Conservation (phyloP, 1,139 yeast genomes). For the Spathaspora jeffriesii region DNA sequence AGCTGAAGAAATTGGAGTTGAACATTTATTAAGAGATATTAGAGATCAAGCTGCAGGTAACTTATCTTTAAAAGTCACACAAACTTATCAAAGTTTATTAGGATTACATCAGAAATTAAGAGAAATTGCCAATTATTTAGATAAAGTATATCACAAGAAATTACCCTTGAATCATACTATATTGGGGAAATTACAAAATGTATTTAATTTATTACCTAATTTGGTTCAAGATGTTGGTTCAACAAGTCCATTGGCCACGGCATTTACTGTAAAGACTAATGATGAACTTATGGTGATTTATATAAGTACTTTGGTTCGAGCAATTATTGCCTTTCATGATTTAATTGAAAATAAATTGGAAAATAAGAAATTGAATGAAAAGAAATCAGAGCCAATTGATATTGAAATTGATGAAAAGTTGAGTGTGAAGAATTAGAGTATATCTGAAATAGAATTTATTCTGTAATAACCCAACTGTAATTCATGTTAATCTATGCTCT, state of each 20-base stretch:
- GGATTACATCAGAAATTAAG: slow-evolving; percentile 81
- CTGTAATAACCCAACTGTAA: too few species aligned
- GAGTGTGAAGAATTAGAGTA: not conserved
- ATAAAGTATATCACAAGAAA: slow-evolving; percentile 67
- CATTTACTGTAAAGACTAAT: slow-evolving; percentile 90
- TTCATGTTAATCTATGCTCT: too few species aligned
- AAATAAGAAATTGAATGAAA: slow-evolving; percentile 59
- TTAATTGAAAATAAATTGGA: slow-evolving; percentile 94
- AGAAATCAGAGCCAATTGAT: slow-evolving; percentile 15
- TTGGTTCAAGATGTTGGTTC: slow-evolving; percentile 40
- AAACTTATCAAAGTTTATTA: slow-evolving; percentile 83
- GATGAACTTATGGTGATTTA: slow-evolving; percentile 96
- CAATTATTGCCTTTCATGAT: slow-evolving; percentile 96
- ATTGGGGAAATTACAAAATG: slow-evolving; percentile 91
- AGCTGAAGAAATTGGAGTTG: slow-evolving; percentile 99
- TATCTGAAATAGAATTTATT: too few species aligned
- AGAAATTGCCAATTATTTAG: slow-evolving; percentile 79
- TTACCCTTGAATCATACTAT: slow-evolving; percentile 91
- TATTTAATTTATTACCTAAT: slow-evolving; percentile 90
- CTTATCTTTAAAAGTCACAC: slow-evolving; percentile 81
- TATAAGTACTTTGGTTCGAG: slow-evolving; percentile 85
- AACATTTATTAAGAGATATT: slow-evolving; percentile 89
- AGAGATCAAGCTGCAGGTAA: slow-evolving; percentile 98
- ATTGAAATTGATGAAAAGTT: slow-evolving; percentile 9
- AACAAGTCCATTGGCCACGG: slow-evolving; percentile 61